phyloP scores from a whole-genome alignment of 805 yeast species.

The Yarrowia bubula region DNA sequence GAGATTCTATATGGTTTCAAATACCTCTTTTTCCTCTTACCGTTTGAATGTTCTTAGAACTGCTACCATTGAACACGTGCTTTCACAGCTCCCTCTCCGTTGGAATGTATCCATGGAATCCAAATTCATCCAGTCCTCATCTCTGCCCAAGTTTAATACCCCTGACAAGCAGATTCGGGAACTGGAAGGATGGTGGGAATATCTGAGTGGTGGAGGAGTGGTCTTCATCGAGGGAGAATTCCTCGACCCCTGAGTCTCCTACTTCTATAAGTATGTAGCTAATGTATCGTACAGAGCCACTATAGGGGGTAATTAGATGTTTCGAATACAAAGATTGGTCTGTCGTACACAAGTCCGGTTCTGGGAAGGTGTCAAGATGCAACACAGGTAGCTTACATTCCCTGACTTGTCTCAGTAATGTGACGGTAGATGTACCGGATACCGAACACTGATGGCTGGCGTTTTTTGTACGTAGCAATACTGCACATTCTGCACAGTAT shows the following conservation, averaged over 20 bases:
- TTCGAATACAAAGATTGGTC: not conserved
- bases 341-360: no score
- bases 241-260: not conserved
- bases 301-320: not conserved
- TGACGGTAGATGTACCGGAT: no score
- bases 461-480: no score
- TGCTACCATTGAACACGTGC: not conserved
- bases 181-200: not conserved
- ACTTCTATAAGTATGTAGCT: not conserved
- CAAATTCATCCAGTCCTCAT: not conserved
- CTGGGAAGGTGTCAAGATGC: no score
- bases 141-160: not conserved
- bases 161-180: not conserved
- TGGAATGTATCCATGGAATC: not conserved
- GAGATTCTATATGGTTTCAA: no score
- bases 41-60: not conserved
- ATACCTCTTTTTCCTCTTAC: not conserved
- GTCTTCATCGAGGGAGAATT: not conserved
- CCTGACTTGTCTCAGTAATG: no score
- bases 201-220: not conserved
- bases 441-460: no score
- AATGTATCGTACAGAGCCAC: no score
- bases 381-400: no score
- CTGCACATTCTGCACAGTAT: no score
- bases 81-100: not conserved